Percentiles rank a stretch among this genome's conserved stretches.
phyloP scores from a whole-genome alignment of 1,284 basidiomycete genomes.

The Trametes hirsuta region DNA sequence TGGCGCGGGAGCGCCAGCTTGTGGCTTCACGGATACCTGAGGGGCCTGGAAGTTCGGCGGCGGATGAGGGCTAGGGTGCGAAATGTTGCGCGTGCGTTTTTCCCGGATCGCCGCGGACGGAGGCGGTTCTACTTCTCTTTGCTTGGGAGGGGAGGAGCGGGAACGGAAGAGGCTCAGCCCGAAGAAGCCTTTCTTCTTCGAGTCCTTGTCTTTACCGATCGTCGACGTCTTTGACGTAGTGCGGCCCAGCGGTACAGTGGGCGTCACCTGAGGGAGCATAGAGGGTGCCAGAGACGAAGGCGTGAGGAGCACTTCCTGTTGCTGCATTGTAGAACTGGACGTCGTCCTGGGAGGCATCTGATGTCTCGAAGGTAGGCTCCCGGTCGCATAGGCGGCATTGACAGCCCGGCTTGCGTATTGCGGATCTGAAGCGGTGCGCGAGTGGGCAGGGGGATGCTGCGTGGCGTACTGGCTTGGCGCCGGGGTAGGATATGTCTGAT shows the following conservation, averaged over 20 bases:
- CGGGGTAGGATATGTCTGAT: slow-evolving; percentile 26
- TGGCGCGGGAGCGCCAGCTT: not conserved
- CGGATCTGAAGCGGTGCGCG: slow-evolving; percentile 33
- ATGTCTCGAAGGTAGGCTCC: slow-evolving; percentile 19
- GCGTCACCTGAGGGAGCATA: slow-evolving; percentile 25
- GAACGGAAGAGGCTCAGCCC: slow-evolving; percentile 43
- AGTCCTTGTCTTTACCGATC: slow-evolving; percentile 29
- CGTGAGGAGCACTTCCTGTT: slow-evolving; percentile 31
- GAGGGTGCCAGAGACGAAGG: slow-evolving; percentile 37
- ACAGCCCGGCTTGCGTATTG: slow-evolving; percentile 17
- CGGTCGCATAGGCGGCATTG: slow-evolving; percentile 9
- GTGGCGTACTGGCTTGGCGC: slow-evolving; percentile 5
- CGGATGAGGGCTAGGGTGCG: slow-evolving; percentile 28
- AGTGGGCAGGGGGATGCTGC: slow-evolving; percentile 23
- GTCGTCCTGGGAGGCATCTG: slow-evolving; percentile 22
- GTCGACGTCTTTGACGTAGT: slow-evolving; percentile 29
- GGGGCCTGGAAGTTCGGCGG: slow-evolving; percentile 8
- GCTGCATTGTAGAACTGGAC: slow-evolving; percentile 23
- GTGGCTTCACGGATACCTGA: not conserved
- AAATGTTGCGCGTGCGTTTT: slow-evolving; percentile 32
- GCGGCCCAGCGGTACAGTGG: slow-evolving; percentile 14
- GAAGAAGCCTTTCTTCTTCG: slow-evolving; percentile 38
- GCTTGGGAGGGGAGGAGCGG: slow-evolving; percentile 38
- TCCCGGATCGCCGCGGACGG: slow-evolving; percentile 25
- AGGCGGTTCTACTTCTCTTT: slow-evolving; percentile 29